Evolutionary conservation across 2,329 filamentous ascomycete genomes (phyloP), one percentile per base, ranked within the genome.

Genomic region (Ophiosphaerella korrae): DNA sequence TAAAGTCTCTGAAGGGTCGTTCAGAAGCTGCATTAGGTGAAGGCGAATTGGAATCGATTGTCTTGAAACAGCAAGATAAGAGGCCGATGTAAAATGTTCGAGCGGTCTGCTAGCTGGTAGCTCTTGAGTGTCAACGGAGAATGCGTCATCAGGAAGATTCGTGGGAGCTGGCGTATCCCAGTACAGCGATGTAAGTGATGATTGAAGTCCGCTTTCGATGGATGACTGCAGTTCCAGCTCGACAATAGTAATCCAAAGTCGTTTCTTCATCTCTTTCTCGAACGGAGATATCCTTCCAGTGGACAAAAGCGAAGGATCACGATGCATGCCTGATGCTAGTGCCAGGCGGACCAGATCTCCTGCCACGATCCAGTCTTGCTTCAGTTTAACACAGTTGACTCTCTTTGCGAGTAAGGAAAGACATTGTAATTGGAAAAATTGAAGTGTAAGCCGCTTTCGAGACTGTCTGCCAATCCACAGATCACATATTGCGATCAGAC

Each of bases 161-260:
- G 74, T 66, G 1, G 82, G 80, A 5, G 77, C 66, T 7, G 73
- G 70, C 3, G 75, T 76, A 52, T 85, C 82, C 50, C 80, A 82
- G 34, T 82, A 78, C 2, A 76, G 53, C 1, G 64, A 63, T 40
- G 67, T 74, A 1, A 74, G 64, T 1, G 72, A 68, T 5, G 77
- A 74, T 2, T 80, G 77, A 71, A 85, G 80, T 1, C 83, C 83
- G 11, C 76, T 75, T 53, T 84, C 81, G 12, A 84, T 68, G 1
- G 81, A 80, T 0, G 80, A 75, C 57, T 84, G 82, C 2, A 84
- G 64, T 48, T 85, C 82, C 23, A 85, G 67, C 57, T 85, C 82
- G 8, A 81, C 68, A 8, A 84, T 80, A 1, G 82, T 83, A 2
- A 74, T 75, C 83, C 83, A 86, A 2, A 86, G 68, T 37, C 83